Conservation (phyloP, 331 rosid species). For the Phaseolus coccineus region DNA sequence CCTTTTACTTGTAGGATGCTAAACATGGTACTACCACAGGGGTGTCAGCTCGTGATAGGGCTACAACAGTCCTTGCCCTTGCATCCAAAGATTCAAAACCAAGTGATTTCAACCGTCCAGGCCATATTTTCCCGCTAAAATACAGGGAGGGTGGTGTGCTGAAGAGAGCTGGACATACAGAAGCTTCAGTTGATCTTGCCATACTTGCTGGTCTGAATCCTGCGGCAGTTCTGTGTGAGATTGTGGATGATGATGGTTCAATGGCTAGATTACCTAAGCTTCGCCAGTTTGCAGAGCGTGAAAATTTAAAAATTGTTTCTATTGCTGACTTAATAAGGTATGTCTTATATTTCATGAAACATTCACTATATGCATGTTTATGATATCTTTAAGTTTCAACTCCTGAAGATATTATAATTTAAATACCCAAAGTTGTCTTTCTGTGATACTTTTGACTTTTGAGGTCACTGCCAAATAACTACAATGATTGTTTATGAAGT, state of each 20-base stretch:
- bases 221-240: slow-evolving; percentile 80
- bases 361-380: slow-evolving; percentile 13
- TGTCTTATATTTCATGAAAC: background rate
- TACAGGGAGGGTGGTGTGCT: slow-evolving; percentile 94
- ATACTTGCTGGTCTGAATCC: slow-evolving; percentile 89
- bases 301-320: slow-evolving; percentile 85
- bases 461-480: slow-evolving; percentile 10
- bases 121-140: slow-evolving; percentile 90
- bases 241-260: slow-evolving; percentile 98
- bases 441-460: slow-evolving; percentile 6
- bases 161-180: slow-evolving; percentile 98
- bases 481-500: slow-evolving; percentile 28
- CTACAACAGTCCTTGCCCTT: slow-evolving; percentile 84
- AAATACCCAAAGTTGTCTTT: slow-evolving; percentile 5
- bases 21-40: slow-evolving; percentile 90
- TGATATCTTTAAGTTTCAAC: slow-evolving; percentile 7
- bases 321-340: slow-evolving; percentile 94
- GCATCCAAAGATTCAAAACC: slow-evolving; percentile 86
- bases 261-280: slow-evolving; percentile 96
- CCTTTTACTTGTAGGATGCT: slow-evolving; percentile 71
- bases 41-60: slow-evolving; percentile 92
- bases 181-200: slow-evolving; percentile 93
- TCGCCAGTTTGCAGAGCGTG: slow-evolving; percentile 70
- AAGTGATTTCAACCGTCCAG: slow-evolving; percentile 93
- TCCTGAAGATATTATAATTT: slow-evolving; percentile 11